phyloP scores from a whole-genome alignment of 2,329 filamentous ascomycete species.

The Clarireedia monteithiana region DNA sequence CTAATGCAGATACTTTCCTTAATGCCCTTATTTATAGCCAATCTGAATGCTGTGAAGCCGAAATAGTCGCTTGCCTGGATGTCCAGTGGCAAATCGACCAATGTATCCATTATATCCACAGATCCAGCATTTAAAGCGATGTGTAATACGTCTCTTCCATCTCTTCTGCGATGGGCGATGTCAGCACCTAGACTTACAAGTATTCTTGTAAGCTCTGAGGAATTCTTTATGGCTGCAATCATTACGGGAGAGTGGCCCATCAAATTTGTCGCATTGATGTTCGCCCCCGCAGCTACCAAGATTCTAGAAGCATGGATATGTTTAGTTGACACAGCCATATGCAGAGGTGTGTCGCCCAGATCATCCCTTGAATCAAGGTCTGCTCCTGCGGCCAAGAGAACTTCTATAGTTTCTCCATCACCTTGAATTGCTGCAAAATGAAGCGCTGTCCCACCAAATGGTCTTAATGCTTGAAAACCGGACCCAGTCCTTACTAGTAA shows the following conservation, averaged over 20 bases:
- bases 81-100: too few relatives aligned
- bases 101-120: too few relatives aligned
- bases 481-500: too few relatives aligned
- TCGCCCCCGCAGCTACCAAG: background rate
- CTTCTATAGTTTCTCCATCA: background rate
- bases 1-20: background rate
- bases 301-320: background rate
- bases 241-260: background rate
- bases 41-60: background rate
- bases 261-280: background rate
- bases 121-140: too few relatives aligned
- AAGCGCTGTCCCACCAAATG: too few relatives aligned
- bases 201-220: background rate
- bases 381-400: background rate
- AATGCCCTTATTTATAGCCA: background rate
- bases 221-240: rapidly evolving
- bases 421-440: background rate
- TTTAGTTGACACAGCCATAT: background rate
- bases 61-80: background rate
- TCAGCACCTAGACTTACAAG: background rate
- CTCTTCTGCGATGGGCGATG: background rate
- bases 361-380: background rate
- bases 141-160: too few relatives aligned
- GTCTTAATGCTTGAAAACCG: too few relatives aligned
- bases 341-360: background rate